phyloP scores from a whole-genome alignment of 768 basidiomycete species.

The Lactifluus echinatus region DNA sequence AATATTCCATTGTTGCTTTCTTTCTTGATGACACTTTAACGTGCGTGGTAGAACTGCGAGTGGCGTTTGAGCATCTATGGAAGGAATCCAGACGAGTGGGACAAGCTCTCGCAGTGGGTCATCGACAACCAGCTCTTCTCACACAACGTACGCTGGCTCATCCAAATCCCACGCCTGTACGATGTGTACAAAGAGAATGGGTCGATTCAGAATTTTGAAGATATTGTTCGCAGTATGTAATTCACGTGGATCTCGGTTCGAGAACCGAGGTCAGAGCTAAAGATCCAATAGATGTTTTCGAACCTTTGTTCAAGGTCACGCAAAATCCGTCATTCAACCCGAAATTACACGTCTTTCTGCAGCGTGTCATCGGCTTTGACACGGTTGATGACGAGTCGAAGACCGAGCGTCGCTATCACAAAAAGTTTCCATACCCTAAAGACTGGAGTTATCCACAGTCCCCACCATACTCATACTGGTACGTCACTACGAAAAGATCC shows the following conservation, averaged over 20 bases:
- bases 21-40: neutral
- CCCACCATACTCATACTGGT: constrained; percentile 96
- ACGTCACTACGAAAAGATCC: constrained; percentile 23
- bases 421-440: constrained; percentile 87
- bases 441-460: constrained; percentile 86
- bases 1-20: constrained; percentile 3
- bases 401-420: constrained; percentile 80
- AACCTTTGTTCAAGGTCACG: constrained; percentile 93
- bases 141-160: constrained; percentile 96
- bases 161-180: constrained; percentile 92
- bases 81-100: constrained; percentile 79
- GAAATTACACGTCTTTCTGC: constrained; percentile 89
- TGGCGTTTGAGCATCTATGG: constrained; percentile 98
- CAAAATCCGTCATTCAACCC: constrained; percentile 84
- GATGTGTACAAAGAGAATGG: constrained; percentile 90
- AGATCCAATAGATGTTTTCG: constrained; percentile 65
- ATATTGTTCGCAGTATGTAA: constrained; percentile 77
- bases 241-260: neutral
- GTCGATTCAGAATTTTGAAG: constrained; percentile 77
- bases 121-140: constrained; percentile 88
- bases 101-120: constrained; percentile 97
- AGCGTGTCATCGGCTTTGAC: constrained; percentile 93
- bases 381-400: constrained; percentile 99
- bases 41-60: constrained; percentile 68
- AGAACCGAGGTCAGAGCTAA: neutral